These are phyloP conservation scores for Phanerodontia chrysosporium DNA, from an alignment of 768 basidiomycete genomes.

Conservation along the genomic window DNA sequence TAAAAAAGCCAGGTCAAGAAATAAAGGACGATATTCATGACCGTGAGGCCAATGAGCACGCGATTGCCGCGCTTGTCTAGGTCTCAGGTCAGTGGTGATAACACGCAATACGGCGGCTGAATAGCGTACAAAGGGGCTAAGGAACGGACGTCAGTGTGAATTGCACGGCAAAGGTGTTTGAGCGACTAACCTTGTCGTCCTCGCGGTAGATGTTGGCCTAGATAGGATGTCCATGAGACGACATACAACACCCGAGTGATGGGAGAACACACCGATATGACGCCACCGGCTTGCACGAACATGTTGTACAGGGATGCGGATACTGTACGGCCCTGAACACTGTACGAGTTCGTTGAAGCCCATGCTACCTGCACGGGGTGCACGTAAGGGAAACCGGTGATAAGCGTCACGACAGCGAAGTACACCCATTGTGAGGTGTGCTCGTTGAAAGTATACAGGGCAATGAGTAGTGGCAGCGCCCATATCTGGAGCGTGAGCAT, in stretches of 20 bases:
- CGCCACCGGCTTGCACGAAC: conserved; percentile 55
- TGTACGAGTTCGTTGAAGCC: conserved; percentile 57
- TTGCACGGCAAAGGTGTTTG: conserved; percentile 28
- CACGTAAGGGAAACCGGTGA: conserved; percentile 49
- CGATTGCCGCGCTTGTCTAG: conserved; percentile 61
- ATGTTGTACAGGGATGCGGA: conserved; percentile 52
- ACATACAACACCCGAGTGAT: not conserved
- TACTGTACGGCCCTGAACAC: conserved; percentile 49
- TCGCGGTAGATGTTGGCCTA: conserved; percentile 53
- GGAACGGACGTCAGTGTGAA: not conserved
- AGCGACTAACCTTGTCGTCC: conserved; percentile 39
- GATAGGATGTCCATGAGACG: not conserved
- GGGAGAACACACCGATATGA: conserved; percentile 37
- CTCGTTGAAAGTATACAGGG: conserved; percentile 46
- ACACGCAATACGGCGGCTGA: not conserved
- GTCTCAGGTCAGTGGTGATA: not conserved
- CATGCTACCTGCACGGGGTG: conserved; percentile 41
- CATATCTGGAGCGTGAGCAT: conserved; percentile 54
- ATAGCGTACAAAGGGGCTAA: conserved; percentile 23
- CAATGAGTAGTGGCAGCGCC: conserved; percentile 58
- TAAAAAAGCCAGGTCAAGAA: conserved; percentile 52
- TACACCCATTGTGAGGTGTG: conserved; percentile 53
- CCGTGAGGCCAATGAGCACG: conserved; percentile 48
- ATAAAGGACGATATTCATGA: conserved; percentile 52
- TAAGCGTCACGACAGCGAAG: conserved; percentile 47